These are phyloP conservation scores for Cercospora sp. DNA, from an alignment of 2,329 filamentous ascomycete species.

Conservation along the genomic window DNA sequence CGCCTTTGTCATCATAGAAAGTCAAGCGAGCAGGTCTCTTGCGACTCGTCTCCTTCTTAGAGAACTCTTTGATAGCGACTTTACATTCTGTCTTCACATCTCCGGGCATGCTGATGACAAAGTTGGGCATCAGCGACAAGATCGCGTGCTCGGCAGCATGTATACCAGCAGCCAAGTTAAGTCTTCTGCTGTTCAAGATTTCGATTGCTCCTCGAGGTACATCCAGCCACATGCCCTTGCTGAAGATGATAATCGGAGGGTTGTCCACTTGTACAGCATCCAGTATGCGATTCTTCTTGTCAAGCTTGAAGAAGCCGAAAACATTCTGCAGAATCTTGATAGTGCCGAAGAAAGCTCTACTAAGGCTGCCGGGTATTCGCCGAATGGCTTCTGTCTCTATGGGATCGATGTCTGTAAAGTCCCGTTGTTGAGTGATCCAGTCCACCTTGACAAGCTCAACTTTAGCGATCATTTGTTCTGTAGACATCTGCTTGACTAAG, in stretches of 20 bases:
- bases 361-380: constrained; percentile 63
- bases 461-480: constrained; percentile 77
- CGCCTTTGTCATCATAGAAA: constrained; percentile 94
- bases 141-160: constrained; percentile 94
- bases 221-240: constrained; percentile 94
- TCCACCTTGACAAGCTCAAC: constrained; percentile 89
- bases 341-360: constrained; percentile 77
- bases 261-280: constrained; percentile 94
- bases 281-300: constrained; percentile 78
- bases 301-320: constrained; percentile 97
- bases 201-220: constrained; percentile 77
- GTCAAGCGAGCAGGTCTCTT: constrained; percentile 87
- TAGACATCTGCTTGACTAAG: constrained; percentile 83
- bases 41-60: constrained; percentile 65
- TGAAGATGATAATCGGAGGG: constrained; percentile 79
- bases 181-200: constrained; percentile 68
- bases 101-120: constrained; percentile 84
- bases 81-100: constrained; percentile 97
- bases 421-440: constrained; percentile 90
- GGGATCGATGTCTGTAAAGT: constrained; percentile 92
- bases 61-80: constrained; percentile 81
- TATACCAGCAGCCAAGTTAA: constrained; percentile 86
- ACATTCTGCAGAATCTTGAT: constrained; percentile 87
- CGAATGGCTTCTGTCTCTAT: constrained; percentile 88
- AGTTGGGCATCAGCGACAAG: constrained; percentile 82